phyloP scores from a whole-genome alignment of 345 rosid genomes.

The Lumnitzera littorea region DNA sequence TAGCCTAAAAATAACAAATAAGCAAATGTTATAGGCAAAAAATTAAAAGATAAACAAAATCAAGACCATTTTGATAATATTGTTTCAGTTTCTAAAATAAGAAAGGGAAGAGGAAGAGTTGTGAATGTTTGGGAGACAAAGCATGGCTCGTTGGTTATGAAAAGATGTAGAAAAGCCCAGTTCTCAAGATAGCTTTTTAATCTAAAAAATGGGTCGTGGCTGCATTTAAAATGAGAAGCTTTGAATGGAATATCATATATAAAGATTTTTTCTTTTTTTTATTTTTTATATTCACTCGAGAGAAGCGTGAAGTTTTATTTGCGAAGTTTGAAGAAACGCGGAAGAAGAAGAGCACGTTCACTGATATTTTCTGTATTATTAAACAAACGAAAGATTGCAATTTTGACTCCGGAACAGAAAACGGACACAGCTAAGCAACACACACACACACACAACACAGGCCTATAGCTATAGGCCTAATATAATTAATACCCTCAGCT shows the following conservation, averaged over 20 bases:
- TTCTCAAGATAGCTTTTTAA: constrained; percentile 33
- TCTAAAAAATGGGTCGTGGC: constrained; percentile 5
- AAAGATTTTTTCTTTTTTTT: not conserved
- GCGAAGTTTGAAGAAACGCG: not conserved
- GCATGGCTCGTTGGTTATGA: not conserved
- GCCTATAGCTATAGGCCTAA: constrained; percentile 2
- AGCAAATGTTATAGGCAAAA: too few species aligned
- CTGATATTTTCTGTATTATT: constrained; percentile 19
- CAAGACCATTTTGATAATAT: too few species aligned
- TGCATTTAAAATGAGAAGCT: not conserved
- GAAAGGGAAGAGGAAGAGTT: too few species aligned
- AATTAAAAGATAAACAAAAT: too few species aligned
- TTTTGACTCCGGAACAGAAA: constrained; percentile 8
- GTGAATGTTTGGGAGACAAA: not conserved
- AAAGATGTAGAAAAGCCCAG: constrained; percentile 31
- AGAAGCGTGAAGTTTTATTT: constrained; percentile 57
- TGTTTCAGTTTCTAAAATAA: too few species aligned
- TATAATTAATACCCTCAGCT: constrained; percentile 8
- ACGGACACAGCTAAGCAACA: constrained; percentile 39
- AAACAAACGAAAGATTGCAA: constrained; percentile 12
- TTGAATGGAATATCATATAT: not conserved
- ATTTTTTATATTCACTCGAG: not conserved
- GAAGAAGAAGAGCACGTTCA: constrained; percentile 52
- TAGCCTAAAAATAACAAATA: not conserved
- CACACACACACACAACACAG: constrained; percentile 9